Evolutionary conservation across 2,329 filamentous ascomycete species (phyloP), one percentile per base, ranked within the genome.

Genomic region (Myriosclerotinia scirpicola): DNA sequence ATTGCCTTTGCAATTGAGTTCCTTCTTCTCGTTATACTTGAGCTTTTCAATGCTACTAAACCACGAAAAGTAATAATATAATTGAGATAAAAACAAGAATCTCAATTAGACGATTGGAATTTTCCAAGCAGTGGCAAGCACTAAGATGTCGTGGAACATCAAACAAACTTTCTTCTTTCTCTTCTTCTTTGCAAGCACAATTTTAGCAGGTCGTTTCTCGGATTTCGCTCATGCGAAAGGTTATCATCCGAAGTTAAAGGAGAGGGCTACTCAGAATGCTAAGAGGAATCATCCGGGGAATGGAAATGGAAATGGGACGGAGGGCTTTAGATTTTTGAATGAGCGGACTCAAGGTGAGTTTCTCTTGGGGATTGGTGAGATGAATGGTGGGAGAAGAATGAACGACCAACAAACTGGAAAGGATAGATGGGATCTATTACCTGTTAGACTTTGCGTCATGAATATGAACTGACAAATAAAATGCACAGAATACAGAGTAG

Each of bases 401-500:
- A 12, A 30, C 2, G 48, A 30, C 5, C 1, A 34, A 34, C 3
- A 26, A 26, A 30, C n/a, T 11, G 20, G 11, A 50, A 50, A 12
- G n/a, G n/a, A 50, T 7, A 5, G 48, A 50, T 5, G 11, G 5
- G 48, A 22, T 12, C n/a, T 22, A 50, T 3, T 34, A 34, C 30
- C 30, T 34, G 30, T 34, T 34, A 4, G 30, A 5, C 30, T 34
- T 34, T 34, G 4, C 30, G 2, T 34, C 2, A 34, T 34, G 30
- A 34, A 6, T 34, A 34, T 34, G 30, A 34, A 34, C 30, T 34
- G 30, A 34, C 30, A 50, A 12, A 14, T 14, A 5, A 11, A 12
- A 30, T 17, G 12, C 54, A n/a, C 6, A 79, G 70, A 60, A 60
- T 72, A 63, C 48, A 63, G 67, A 40, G 71, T 72, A 3, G 56